Evolutionary conservation across 2,329 filamentous ascomycete species (phyloP).

Genomic region (Arthrobotrys pseudoclavata): DNA sequence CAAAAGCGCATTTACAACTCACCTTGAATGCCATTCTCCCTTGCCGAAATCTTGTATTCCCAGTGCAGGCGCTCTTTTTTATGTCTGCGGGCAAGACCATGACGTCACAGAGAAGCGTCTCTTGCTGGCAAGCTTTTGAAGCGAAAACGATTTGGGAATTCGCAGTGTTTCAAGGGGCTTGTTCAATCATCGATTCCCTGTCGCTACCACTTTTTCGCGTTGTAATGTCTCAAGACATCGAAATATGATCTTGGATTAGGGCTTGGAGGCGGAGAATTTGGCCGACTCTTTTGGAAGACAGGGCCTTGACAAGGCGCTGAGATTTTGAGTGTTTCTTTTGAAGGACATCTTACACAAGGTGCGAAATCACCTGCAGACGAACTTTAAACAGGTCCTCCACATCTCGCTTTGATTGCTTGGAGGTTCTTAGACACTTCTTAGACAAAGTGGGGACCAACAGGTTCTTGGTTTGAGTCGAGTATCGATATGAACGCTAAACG

Average conservation of each 20-base stretch:
- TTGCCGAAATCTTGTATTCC: conserved; percentile 20
- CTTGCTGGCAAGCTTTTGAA: conserved; percentile 40
- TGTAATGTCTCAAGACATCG: conserved; percentile 49
- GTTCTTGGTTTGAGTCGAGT: conserved; percentile 4
- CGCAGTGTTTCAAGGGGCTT: conserved; percentile 58
- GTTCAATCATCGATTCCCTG: conserved; percentile 47
- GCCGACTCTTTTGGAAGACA: neutral
- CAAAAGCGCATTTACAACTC: conserved; percentile 30
- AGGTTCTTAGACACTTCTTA: conserved; percentile 6
- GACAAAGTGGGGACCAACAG: conserved; percentile 1
- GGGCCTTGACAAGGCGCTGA: conserved; percentile 7
- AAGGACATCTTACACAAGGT: neutral
- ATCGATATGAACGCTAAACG: conserved; percentile 48
- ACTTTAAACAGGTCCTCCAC: conserved; percentile 2
- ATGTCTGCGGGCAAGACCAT: conserved; percentile 20
- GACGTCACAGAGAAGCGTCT: conserved; percentile 38
- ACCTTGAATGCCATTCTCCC: conserved; percentile 11
- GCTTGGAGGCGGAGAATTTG: conserved; percentile 45
- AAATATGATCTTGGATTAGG: conserved; percentile 20
- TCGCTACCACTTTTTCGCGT: conserved; percentile 19
- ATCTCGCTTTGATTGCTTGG: conserved; percentile 15
- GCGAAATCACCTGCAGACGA: conserved; percentile 13
- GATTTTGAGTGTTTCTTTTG: conserved; percentile 29
- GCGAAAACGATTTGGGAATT: conserved; percentile 54
- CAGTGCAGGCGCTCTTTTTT: conserved; percentile 37